Conservation (phyloP, 2,329 filamentous ascomycete species). For the Cercospora sojina region DNA sequence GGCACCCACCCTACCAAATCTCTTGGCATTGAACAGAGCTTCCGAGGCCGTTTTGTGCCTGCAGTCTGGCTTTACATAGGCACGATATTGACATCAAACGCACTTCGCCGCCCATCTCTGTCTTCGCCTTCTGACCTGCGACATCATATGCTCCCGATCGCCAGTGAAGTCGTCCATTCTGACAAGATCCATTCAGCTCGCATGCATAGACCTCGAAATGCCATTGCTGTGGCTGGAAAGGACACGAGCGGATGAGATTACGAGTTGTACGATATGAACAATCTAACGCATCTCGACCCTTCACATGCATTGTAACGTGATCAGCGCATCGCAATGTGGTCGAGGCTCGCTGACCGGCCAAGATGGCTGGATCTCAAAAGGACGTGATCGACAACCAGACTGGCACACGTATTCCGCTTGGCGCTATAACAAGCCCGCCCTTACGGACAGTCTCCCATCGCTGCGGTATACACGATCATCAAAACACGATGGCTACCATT, state of each 20-base stretch:
- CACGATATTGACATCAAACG: neutral
- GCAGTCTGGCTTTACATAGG: neutral
- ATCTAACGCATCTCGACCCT: neutral
- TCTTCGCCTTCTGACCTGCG: neutral
- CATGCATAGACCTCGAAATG: neutral
- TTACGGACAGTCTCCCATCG: neutral
- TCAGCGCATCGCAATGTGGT: neutral
- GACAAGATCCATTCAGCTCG: neutral
- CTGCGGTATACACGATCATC: neutral
- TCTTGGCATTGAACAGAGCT: neutral
- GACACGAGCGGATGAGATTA: neutral
- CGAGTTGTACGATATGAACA: neutral
- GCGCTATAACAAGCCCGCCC: neutral
- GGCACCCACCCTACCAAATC: neutral
- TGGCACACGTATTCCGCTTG: neutral
- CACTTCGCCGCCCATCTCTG: neutral
- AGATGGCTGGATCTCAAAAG: neutral
- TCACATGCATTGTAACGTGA: neutral
- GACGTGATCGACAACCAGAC: neutral
- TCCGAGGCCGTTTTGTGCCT: neutral
- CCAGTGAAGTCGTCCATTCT: neutral
- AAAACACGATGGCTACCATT: neutral
- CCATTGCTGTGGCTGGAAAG: neutral
- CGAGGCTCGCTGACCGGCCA: neutral
- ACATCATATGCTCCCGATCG: neutral